Evolutionary conservation across 805 yeast genomes (phyloP).

Genomic region (Candida arabinofermentans): DNA sequence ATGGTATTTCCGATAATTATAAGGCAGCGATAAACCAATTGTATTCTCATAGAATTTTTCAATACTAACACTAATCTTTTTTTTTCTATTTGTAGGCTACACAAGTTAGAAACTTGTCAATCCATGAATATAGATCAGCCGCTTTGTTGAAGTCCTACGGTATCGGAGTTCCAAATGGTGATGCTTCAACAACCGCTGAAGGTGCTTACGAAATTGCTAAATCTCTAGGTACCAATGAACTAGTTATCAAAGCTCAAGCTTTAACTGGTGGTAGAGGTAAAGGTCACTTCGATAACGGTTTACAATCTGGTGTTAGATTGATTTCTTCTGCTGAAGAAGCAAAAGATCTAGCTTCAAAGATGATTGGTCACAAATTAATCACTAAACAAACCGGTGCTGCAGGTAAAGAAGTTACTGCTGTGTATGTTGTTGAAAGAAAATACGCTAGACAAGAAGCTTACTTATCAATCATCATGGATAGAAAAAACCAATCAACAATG

Average conservation of each 20-base stretch:
- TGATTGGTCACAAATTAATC: constrained; percentile 89
- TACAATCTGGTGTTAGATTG: constrained; percentile 94
- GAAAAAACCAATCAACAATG: constrained; percentile 84
- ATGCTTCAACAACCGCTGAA: constrained; percentile 83
- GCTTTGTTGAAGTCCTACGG: constrained; percentile 76
- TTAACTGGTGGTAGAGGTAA: constrained; percentile 99
- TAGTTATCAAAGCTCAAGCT: constrained; percentile 98
- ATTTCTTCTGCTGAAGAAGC: constrained; percentile 85
- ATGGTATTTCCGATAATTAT: no score
- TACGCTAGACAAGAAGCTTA: constrained; percentile 94
- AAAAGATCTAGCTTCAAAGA: constrained; percentile 75
- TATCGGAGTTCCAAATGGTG: constrained; percentile 88
- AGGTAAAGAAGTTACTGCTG: constrained; percentile 96
- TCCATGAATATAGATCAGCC: constrained; percentile 96
- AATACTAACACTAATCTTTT: not conserved
- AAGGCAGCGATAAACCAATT: no score
- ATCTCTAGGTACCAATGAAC: constrained; percentile 66
- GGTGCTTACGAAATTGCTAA: constrained; percentile 84
- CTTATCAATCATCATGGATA: constrained; percentile 91
- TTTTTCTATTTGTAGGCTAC: constrained; percentile 9
- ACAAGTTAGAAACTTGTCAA: constrained; percentile 67
- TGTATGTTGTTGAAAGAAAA: constrained; percentile 91
- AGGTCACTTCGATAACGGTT: constrained; percentile 94
- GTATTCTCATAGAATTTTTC: no score
- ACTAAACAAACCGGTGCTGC: constrained; percentile 98